Evolutionary conservation across 441 rosid genomes (phyloP), one percentile per base, ranked within the genome.

Genomic region (Gossypium laxum): DNA sequence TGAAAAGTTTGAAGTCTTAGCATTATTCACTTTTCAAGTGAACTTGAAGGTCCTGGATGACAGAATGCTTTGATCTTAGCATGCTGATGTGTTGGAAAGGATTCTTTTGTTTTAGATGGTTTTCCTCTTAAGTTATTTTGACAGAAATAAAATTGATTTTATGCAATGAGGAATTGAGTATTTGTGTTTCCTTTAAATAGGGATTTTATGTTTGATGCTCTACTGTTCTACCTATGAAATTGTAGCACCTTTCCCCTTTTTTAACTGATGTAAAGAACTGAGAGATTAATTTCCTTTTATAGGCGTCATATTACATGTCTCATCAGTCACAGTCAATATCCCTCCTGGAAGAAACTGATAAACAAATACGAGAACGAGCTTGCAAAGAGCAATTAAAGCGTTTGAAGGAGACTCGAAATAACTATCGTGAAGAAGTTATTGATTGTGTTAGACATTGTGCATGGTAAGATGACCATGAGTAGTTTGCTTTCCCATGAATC

Each of bases 241-340:
- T 47, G 70, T 47, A 24, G 56, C n/a, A 66, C 15, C 45, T 22
- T 65, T 6, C n/a, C 24, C 55, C 41, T 11, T 12, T 12, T 11
- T 12, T 12, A 24, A 47, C 52, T 41, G 54, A 12, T 70, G 57
- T 24, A 10, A 22, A 41, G 15, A 57, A 24, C 54, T 70, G 47
- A 59, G 58, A 59, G 30, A 43, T 17, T 30, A 38, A 38, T 45
- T 65, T 74, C 73, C 75, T 64, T 34, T 79, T 80, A 76, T 81
- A 95, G 99, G 99, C 92, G 32, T 95, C 99, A 54, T 78, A 87
- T 79, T 88, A 90, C 84, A 81, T 84, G 83, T 86, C 97, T 79
- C 96, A 86, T 71, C 97, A 95, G 75, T 83, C 96, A 17, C 97
- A 92, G 67, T 86, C 87, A 45, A 84, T 95, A 68, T 82, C 92